Base-by-base conservation (phyloP, 2,329 filamentous ascomycete species). In the Colletotrichum acutatum region DNA sequence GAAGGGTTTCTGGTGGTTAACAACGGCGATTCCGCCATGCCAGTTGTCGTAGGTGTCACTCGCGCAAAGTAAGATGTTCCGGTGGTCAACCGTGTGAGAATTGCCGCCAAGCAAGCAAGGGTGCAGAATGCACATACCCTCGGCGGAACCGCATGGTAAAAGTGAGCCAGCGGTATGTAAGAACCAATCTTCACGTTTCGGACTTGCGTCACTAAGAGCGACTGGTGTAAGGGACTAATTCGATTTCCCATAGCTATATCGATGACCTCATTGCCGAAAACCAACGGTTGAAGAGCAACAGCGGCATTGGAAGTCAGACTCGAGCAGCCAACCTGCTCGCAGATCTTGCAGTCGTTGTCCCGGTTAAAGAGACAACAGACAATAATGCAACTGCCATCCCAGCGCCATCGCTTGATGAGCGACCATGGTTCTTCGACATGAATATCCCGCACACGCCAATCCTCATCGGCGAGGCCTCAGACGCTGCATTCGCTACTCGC, bases 401-500 rank as follows among this genome's bases (percentile, higher is more conserved):
- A 37, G 67, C 57, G 63, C 77, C 73, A 37, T 77, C 34, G 26
- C 76, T 78, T 22, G 77, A 76, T 5, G 74, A 78, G 12, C 72
- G 75, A 5, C 80, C 81, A 4, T 83, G 82, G 82, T 83, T 83
- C 75, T 77, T 81, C 28, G 77, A 79, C 34, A 78, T 80, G 72
- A 79, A 78, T 60, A 77, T 80, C 16, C 78, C 80, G 26, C 78
- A 80, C 37, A 81, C 80, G 2, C 81, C 81, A 1, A 78, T 82
- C 16, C 72, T 82, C 22, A 79, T 83, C 42, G 80, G 79, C n/a
- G 82, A 83, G 63, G 80, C 80, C 0, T 81, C 82, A 16, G 81
- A 83, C 52, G 77, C 79, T 12, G 80, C 81, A 14, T 83, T 83
- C 49, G 81, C 81, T 1, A 82, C 82, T 0, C 81, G 82, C 1